Conservation (phyloP, 768 basidiomycete genomes). For the Trichaptum fuscoviolaceum region DNA sequence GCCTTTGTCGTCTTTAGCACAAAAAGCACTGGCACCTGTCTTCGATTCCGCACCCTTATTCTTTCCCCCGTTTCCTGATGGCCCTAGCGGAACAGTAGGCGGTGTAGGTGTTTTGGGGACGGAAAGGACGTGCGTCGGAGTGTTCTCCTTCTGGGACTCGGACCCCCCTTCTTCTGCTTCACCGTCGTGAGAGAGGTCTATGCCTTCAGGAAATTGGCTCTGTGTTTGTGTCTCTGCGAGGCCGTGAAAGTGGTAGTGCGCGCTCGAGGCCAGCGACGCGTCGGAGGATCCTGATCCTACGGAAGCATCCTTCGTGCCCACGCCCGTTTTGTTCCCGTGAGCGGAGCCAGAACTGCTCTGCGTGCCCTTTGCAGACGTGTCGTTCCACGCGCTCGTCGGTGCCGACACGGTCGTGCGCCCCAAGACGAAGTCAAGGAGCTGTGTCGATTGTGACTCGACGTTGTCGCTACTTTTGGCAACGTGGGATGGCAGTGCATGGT, state of each 20-base stretch:
- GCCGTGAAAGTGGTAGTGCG: constrained; percentile 55
- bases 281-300: background rate
- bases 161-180: constrained; percentile 24
- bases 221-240: constrained; percentile 52
- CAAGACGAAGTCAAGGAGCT: background rate
- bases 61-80: background rate
- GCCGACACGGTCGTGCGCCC: background rate
- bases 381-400: background rate
- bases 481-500: background rate
- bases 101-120: background rate
- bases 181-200: constrained; percentile 16
- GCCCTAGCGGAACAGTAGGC: background rate
- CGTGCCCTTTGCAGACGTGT: background rate
- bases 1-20: background rate
- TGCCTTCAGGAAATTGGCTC: constrained; percentile 25
- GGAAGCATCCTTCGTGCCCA: background rate
- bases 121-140: constrained; percentile 13
- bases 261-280: constrained; percentile 16
- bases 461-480: background rate
- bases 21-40: background rate
- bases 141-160: constrained; percentile 50
- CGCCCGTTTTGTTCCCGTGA: background rate
- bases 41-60: background rate
- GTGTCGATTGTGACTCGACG: background rate
- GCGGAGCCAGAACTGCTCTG: background rate